Base-by-base conservation (phyloP, 768 basidiomycete genomes). In the Termitomyces sp. region DNA sequence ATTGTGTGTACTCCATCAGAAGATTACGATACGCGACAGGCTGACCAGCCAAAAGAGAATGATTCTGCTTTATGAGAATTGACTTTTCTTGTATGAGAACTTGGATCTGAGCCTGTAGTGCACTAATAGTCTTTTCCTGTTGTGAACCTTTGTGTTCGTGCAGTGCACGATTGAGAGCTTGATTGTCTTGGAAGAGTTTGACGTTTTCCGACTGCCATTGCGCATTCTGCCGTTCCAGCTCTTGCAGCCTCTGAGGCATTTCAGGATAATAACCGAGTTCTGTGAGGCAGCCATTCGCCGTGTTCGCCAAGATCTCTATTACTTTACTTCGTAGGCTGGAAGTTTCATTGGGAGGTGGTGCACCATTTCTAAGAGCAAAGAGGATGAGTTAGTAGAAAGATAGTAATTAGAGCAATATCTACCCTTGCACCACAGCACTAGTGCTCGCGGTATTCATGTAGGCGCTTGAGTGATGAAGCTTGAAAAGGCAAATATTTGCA, bases 241-340 rank as follows among this genome's bases (percentile, higher is more conserved):
- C 65, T 31, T 68, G 68, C 33, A 82, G 49, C 35, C 66, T 75
- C 46, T 69, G 71, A 4, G 71, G 53, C 56, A 81, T 70, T 6
- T 73, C 70, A 19, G 78, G 74, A 59, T 70, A 70, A 64, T 79
- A 79, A 12, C 79, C 79, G 26, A 78, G 71, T 58, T 80, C 80
- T 4, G 70, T 62, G 23, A 79, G 69, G 60, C 75, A 81, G 12
- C 73, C 73, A 66, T 76, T 79, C 12, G 75, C 77, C 9, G 74
- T 78, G 12, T 52, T 62, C 0, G 80, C 62, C 17, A 82, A 67
- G 37, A 81, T 74, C 56, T 78, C 73, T 44, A 80, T 67, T 51
- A 80, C 63, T 59, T 68, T 71, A 6, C 63, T 60, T 37, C 77
- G 75, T 28, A 71, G 64, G 38, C 63, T 64, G 28, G 50, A 40